A percentile compares a stretch with the other conserved stretches of the same genome.
These are phyloP conservation scores for Citrus hindsii DNA, from an alignment of 345 rosid genomes.

Conservation along the genomic window DNA sequence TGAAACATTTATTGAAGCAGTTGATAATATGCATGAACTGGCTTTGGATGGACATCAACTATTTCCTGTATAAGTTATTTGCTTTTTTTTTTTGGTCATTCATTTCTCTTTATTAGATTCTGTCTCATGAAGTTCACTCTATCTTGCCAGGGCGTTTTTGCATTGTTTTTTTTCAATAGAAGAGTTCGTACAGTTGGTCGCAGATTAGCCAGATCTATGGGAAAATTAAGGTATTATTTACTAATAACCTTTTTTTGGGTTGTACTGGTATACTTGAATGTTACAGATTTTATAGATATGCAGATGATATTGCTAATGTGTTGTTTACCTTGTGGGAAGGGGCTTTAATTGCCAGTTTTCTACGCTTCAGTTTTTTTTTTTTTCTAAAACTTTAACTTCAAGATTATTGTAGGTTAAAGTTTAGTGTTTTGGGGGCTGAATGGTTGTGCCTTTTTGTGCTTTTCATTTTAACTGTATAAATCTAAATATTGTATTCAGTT, in stretches of 20 bases:
- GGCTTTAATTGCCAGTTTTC: too few relatives aligned
- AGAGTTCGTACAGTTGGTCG: slow-evolving; percentile 82
- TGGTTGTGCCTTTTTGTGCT: not conserved
- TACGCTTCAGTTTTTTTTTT: too few relatives aligned
- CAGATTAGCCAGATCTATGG: slow-evolving; percentile 84
- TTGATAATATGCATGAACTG: slow-evolving; percentile 87
- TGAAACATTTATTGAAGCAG: slow-evolving; percentile 81
- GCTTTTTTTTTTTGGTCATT: not conserved
- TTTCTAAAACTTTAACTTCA: not conserved
- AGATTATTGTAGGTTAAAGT: not conserved
- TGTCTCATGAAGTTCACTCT: slow-evolving; percentile 17
- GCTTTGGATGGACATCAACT: slow-evolving; percentile 87
- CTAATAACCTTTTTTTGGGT: not conserved
- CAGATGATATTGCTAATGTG: not conserved
- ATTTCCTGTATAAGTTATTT: slow-evolving; percentile 67
- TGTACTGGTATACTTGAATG: not conserved
- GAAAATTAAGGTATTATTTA: slow-evolving; percentile 72
- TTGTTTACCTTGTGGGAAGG: not conserved
- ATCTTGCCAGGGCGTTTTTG: slow-evolving; percentile 75
- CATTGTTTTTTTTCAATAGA: slow-evolving; percentile 85
- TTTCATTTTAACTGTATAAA: not conserved
- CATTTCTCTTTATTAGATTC: not conserved
- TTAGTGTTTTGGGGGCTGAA: not conserved
- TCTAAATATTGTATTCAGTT: not conserved
- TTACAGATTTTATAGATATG: not conserved